These are phyloP conservation scores for Xylaria sp. DNA, from an alignment of 2,329 filamentous ascomycete species.

Conservation along the genomic window DNA sequence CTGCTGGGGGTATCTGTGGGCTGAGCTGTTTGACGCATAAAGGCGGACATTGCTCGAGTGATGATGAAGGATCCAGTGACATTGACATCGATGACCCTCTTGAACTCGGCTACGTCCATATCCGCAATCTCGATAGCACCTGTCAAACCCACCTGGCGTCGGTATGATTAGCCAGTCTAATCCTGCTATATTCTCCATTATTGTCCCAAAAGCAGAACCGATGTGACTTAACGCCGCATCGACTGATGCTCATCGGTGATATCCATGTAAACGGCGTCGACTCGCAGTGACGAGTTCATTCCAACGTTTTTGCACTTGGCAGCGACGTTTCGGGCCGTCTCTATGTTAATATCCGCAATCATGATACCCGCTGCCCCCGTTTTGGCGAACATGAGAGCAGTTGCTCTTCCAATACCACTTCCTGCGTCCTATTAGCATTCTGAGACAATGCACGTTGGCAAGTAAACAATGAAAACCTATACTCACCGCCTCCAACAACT, in stretches of 20 bases:
- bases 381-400: conserved; percentile 1
- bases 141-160: no score
- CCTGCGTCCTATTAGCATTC: no score
- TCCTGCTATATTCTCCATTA: no score
- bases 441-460: no score
- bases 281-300: not conserved
- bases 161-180: no score
- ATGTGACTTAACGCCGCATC: no score
- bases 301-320: not conserved
- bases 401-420: conserved; percentile 21
- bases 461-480: not conserved
- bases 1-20: not conserved
- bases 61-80: conserved; percentile 24
- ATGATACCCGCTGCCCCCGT: conserved; percentile 9
- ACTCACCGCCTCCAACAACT: not conserved
- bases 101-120: no score
- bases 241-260: not conserved
- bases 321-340: conserved; percentile 2
- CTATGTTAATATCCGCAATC: conserved; percentile 19
- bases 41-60: not conserved
- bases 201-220: no score
- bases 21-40: conserved; percentile 10
- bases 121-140: no score
- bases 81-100: conserved; percentile 18
- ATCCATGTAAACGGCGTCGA: not conserved